Conservation (phyloP, 176 grass and related monocot species). For the Pharus latifolius region DNA sequence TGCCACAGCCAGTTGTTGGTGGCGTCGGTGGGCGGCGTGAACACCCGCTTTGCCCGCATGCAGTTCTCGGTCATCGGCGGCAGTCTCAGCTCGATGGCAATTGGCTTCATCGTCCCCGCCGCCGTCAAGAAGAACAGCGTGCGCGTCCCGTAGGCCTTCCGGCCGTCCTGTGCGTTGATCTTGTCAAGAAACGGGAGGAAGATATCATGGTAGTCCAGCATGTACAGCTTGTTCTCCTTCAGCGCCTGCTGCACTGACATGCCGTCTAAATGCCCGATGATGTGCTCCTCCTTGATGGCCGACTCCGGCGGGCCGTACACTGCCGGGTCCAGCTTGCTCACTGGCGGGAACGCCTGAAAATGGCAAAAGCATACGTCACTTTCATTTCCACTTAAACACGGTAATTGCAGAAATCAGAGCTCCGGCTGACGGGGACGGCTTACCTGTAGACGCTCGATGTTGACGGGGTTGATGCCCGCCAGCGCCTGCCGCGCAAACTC, state of each 20-base stretch:
- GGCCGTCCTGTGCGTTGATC: constrained; percentile 78
- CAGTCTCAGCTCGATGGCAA: constrained; percentile 81
- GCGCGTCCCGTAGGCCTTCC: constrained; percentile 89
- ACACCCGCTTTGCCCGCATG: constrained; percentile 61
- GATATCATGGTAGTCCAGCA: constrained; percentile 79
- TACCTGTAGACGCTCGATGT: constrained; percentile 84
- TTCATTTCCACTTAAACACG: not conserved
- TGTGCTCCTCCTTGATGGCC: constrained; percentile 83
- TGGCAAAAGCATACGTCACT: not conserved
- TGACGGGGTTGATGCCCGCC: constrained; percentile 90
- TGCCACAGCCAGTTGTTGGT: constrained; percentile 93
- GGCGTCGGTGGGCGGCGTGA: constrained; percentile 81
- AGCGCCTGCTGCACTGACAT: constrained; percentile 83
- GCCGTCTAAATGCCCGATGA: constrained; percentile 63
- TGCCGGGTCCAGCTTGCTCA: constrained; percentile 72
- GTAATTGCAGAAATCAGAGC: not conserved
- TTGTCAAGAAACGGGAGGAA: constrained; percentile 78
- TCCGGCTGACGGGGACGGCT: not conserved
- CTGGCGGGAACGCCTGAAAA: constrained; percentile 65
- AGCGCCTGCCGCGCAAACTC: constrained; percentile 85
- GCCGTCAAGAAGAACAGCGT: constrained; percentile 76
- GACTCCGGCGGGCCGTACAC: constrained; percentile 77
- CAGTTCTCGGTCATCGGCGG: constrained; percentile 49
- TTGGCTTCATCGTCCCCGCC: constrained; percentile 67
- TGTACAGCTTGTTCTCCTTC: constrained; percentile 53